phyloP scores from a whole-genome alignment of 345 rosid genomes.

The Gossypium raimondii region DNA sequence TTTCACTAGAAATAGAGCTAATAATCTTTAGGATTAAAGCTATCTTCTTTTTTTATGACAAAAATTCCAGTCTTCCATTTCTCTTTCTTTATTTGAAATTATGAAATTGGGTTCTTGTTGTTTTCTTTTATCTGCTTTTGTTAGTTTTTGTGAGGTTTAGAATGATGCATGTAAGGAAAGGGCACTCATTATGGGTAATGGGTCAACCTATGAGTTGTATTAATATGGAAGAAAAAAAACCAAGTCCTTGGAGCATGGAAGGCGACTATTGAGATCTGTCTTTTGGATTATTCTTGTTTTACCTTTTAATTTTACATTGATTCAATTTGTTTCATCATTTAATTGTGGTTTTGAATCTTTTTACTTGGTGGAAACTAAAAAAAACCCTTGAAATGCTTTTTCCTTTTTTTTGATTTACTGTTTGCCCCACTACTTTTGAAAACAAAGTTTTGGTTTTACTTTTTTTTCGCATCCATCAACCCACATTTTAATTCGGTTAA shows the following conservation, averaged over 20 bases:
- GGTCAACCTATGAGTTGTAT: slow-evolving; percentile 10
- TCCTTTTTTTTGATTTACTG: slow-evolving; percentile 14
- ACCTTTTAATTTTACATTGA: background rate
- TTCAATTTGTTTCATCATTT: slow-evolving; percentile 23
- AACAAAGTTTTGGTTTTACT: slow-evolving; percentile 2
- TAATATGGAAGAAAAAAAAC: background rate
- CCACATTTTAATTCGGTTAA: background rate
- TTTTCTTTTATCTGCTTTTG: slow-evolving; percentile 6
- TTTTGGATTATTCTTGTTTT: slow-evolving; percentile 22
- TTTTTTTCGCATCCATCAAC: background rate
- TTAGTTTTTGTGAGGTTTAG: background rate
- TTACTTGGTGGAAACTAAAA: background rate
- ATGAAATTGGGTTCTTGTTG: slow-evolving; percentile 12
- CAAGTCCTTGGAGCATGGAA: slow-evolving; percentile 10
- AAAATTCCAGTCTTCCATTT: background rate
- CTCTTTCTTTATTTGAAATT: slow-evolving; percentile 8
- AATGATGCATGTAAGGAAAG: slow-evolving; percentile 3
- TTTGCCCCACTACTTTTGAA: slow-evolving; percentile 11
- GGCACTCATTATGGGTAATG: slow-evolving; percentile 19
- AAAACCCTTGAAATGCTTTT: background rate
- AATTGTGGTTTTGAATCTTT: background rate
- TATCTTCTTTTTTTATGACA: background rate
- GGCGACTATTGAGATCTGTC: slow-evolving; percentile 35
- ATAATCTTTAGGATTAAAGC: background rate
- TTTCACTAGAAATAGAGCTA: background rate